phyloP scores from a whole-genome alignment of 768 basidiomycete genomes.

The Piloderma croceum region DNA sequence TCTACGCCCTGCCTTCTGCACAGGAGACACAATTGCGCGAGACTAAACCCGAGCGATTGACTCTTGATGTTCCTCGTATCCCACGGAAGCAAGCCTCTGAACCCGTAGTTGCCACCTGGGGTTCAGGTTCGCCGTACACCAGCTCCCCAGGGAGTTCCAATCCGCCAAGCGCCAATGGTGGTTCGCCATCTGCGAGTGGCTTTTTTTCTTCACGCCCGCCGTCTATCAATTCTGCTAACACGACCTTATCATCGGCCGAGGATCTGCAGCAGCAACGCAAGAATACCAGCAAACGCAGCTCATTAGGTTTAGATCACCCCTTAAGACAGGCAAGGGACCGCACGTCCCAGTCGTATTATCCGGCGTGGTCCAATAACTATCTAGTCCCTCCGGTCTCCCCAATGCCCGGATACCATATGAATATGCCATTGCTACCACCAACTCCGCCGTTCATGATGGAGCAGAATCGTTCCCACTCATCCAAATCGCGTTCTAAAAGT shows the following conservation, averaged over 20 bases:
- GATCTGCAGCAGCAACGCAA: conserved; percentile 39
- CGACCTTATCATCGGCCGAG: conserved; percentile 50
- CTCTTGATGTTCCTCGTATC: conserved; percentile 23
- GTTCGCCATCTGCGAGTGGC: conserved; percentile 29
- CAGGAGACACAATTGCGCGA: conserved; percentile 37
- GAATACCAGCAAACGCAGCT: conserved; percentile 36
- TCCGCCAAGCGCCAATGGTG: conserved; percentile 36
- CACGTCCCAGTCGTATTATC: conserved; percentile 30
- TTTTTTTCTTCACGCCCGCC: conserved; percentile 41
- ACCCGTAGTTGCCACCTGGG: conserved; percentile 30
- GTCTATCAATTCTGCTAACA: conserved; percentile 49
- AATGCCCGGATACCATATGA: conserved; percentile 41
- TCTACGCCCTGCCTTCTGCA: conserved; percentile 29
- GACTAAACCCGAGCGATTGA: conserved; percentile 35
- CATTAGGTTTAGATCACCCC: conserved; percentile 29
- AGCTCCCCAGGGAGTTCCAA: conserved; percentile 53
- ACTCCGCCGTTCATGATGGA: conserved; percentile 73
- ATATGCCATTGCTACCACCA: conserved; percentile 69
- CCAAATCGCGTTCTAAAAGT: conserved; percentile 22
- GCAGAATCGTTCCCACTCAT: conserved; percentile 40
- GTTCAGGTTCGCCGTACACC: conserved; percentile 27
- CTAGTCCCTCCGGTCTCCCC: conserved; percentile 32
- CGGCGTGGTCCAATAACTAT: conserved; percentile 17
- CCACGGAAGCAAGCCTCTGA: conserved; percentile 43
- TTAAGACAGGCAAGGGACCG: conserved; percentile 28